A percentile compares a stretch with the other conserved stretches of the same genome.
Evolutionary conservation across 179 eudicot species (phyloP).

Genomic region (Silene vulgaris): DNA sequence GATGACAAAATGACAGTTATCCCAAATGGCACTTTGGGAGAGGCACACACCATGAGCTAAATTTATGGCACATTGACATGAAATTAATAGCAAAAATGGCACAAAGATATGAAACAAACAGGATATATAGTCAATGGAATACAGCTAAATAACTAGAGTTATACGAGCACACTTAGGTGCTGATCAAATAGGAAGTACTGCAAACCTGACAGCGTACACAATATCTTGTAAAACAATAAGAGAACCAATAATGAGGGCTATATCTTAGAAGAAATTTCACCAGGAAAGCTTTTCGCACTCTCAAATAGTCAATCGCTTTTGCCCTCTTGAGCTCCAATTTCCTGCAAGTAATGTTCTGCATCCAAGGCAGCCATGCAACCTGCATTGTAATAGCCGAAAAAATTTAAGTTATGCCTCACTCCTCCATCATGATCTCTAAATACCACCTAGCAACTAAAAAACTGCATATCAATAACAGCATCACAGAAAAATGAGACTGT

Average conservation of each 20-base stretch:
- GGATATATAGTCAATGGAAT: not conserved
- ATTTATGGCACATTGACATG: not conserved
- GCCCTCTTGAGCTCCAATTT: slow-evolving; percentile 67
- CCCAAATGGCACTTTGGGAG: not conserved
- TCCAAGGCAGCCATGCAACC: slow-evolving; percentile 99
- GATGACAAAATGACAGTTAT: no score
- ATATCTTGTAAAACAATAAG: slow-evolving; percentile 13
- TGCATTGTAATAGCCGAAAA: slow-evolving; percentile 26
- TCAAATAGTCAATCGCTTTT: slow-evolving; percentile 53
- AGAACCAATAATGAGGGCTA: slow-evolving; percentile 9
- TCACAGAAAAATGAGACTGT: not conserved
- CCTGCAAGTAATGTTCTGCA: slow-evolving; percentile 95
- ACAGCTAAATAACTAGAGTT: not conserved
- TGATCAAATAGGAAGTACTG: slow-evolving; percentile 13
- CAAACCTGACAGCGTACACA: slow-evolving; percentile 8
- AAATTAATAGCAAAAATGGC: not conserved
- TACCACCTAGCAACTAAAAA: not conserved
- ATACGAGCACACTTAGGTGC: not conserved
- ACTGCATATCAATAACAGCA: not conserved
- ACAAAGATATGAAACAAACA: not conserved
- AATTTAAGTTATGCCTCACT: no score
- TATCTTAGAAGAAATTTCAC: slow-evolving; percentile 27
- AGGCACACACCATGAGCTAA: not conserved
- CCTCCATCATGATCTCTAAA: not conserved
- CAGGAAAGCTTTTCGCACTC: not conserved